These are phyloP conservation scores for Tinospora cordifolia DNA, from an alignment of 164 flowering plant genomes.

Conservation along the genomic window DNA sequence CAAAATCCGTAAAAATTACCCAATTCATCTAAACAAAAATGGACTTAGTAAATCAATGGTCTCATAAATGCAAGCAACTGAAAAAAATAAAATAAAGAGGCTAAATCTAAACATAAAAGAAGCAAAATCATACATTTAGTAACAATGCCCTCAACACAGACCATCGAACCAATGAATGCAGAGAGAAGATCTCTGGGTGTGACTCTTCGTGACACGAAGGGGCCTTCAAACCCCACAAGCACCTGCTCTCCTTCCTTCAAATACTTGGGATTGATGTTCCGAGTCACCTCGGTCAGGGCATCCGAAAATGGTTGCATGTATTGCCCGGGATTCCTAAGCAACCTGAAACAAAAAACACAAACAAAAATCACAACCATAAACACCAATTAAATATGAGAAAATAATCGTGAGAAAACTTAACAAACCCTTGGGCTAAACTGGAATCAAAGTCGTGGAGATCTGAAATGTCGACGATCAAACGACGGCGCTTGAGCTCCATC, in stretches of 20 bases:
- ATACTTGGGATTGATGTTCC: slow-evolving; percentile 62
- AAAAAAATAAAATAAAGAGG: neutral
- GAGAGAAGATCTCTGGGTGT: slow-evolving; percentile 92
- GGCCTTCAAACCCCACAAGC: slow-evolving; percentile 83
- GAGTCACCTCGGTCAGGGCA: slow-evolving; percentile 71
- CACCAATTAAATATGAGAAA: neutral
- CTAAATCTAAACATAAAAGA: neutral
- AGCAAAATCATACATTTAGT: slow-evolving; percentile 59
- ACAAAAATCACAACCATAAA: neutral
- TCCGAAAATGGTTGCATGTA: slow-evolving; percentile 80
- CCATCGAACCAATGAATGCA: slow-evolving; percentile 87
- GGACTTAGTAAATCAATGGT: neutral
- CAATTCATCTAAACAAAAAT: too few relatives aligned
- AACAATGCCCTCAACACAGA: slow-evolving; percentile 90
- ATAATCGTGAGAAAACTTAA: slow-evolving; percentile 7
- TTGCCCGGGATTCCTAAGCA: slow-evolving; percentile 68
- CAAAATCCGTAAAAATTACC: too few relatives aligned
- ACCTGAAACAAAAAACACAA: slow-evolving; percentile 26
- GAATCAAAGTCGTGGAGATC: slow-evolving; percentile 52
- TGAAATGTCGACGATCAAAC: slow-evolving; percentile 66
- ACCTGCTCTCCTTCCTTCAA: slow-evolving; percentile 84
- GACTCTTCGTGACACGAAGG: slow-evolving; percentile 85
- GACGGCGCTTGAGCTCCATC: slow-evolving; percentile 56
- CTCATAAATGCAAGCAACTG: neutral
- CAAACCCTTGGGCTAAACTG: slow-evolving; percentile 60